Evolutionary conservation across 352 stramenopile species (phyloP).

Genomic region (Phytophthora pluvialis): DNA sequence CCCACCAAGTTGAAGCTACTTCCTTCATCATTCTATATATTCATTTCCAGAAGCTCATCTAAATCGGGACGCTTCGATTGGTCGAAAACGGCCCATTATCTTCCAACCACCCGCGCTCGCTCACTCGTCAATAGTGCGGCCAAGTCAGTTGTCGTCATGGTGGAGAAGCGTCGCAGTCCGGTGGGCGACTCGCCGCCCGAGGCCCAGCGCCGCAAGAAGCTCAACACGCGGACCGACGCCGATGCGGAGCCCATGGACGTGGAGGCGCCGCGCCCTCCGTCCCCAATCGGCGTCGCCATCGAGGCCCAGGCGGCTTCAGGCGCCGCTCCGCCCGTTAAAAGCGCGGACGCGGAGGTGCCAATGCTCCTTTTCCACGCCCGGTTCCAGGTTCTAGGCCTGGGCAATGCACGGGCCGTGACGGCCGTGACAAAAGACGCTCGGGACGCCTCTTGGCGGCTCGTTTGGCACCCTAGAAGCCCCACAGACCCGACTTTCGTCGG

Average conservation of each 20-base stretch:
- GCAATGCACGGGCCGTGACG: conserved; percentile 42
- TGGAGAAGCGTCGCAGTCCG: conserved; percentile 58
- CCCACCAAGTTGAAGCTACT: background rate
- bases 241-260: conserved; percentile 19
- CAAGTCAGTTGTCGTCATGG: conserved; percentile 35
- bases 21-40: background rate
- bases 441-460: conserved; percentile 59
- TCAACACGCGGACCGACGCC: conserved; percentile 16
- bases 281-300: background rate
- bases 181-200: conserved; percentile 27
- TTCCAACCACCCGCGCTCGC: conserved; percentile 31
- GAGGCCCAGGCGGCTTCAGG: conserved; percentile 15
- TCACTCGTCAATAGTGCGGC: background rate
- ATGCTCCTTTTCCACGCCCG: conserved; percentile 40
- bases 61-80: conserved; percentile 28
- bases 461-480: conserved; percentile 66
- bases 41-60: background rate
- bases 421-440: conserved; percentile 40
- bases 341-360: background rate
- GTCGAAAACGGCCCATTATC: conserved; percentile 33
- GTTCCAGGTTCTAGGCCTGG: conserved; percentile 53
- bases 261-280: conserved; percentile 7
- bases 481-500: conserved; percentile 55
- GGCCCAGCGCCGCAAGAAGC: conserved; percentile 40
- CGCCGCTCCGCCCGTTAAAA: conserved; percentile 24